Conservation (phyloP, 2,329 filamentous ascomycete species). For the Penicillium rolfsii region DNA sequence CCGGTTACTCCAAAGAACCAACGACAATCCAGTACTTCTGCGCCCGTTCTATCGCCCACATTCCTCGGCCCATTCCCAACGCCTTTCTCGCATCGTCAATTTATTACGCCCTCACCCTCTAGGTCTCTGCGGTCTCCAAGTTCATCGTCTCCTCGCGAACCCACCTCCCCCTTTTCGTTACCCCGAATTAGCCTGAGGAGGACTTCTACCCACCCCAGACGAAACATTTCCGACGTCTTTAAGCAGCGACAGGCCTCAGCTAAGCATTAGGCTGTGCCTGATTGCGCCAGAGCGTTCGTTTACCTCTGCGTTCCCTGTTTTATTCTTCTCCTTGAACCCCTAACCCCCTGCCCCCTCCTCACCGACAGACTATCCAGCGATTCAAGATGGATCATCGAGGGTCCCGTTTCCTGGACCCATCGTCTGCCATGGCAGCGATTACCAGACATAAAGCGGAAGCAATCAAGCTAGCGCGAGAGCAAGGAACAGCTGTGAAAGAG, state of each 20-base stretch:
- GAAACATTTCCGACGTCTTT: conserved; percentile 3
- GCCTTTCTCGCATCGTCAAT: conserved; percentile 6
- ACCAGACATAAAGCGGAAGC: conserved; percentile 55
- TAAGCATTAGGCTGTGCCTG: not conserved
- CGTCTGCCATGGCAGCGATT: conserved; percentile 49
- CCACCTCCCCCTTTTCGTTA: not conserved
- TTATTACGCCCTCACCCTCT: not conserved
- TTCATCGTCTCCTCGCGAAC: not conserved
- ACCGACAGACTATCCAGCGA: not conserved
- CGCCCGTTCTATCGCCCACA: conserved; percentile 5
- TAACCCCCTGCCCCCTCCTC: conserved; percentile 1
- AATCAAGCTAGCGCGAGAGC: conserved; percentile 51
- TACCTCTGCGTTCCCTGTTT: not conserved
- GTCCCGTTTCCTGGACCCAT: conserved; percentile 46
- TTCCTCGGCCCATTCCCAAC: conserved; percentile 9
- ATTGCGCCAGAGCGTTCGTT: not conserved
- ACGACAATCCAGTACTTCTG: not conserved
- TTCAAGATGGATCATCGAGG: conserved; percentile 36
- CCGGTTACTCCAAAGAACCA: not conserved
- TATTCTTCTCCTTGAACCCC: not conserved
- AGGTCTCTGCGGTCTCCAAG: not conserved
- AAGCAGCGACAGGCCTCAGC: not conserved
- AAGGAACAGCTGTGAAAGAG: conserved; percentile 50
- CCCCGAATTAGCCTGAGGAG: not conserved
- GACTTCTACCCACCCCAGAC: not conserved